These are phyloP conservation scores for Lignosus rhinocerotis DNA, from an alignment of 1,284 basidiomycete species.

Conservation along the genomic window DNA sequence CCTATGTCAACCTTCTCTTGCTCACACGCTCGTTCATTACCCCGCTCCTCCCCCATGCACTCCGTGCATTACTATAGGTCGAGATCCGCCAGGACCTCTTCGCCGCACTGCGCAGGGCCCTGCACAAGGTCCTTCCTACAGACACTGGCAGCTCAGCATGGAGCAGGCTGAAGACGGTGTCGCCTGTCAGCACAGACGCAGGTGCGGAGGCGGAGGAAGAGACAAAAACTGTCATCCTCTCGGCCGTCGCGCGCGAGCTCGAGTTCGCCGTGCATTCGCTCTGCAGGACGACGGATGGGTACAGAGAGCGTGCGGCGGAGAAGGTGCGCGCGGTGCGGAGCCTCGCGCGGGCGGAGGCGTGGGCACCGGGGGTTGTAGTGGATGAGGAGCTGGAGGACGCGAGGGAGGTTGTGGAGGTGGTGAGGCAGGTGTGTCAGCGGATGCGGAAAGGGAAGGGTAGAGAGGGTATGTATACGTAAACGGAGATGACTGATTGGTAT, in stretches of 20 bases:
- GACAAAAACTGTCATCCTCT: constrained; percentile 30
- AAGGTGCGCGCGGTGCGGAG: constrained; percentile 35
- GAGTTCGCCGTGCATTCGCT: constrained; percentile 48
- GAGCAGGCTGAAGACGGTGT: background rate
- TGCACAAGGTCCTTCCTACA: constrained; percentile 38
- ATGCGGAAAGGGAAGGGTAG: constrained; percentile 4
- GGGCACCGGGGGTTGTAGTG: constrained; percentile 17
- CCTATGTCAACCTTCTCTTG: too few relatives aligned
- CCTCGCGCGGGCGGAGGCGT: constrained; percentile 30
- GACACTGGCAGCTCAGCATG: background rate
- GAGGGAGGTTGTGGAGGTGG: constrained; percentile 37
- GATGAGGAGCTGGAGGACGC: constrained; percentile 41
- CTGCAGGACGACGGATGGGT: constrained; percentile 48
- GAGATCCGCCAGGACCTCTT: constrained; percentile 34
- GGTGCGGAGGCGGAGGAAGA: background rate
- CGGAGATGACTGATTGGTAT: too few relatives aligned
- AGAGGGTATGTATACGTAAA: too few relatives aligned
- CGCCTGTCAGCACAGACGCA: background rate
- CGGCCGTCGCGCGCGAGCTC: constrained; percentile 39
- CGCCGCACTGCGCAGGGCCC: constrained; percentile 32
- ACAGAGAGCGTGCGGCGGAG: constrained; percentile 36
- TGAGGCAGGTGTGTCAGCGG: constrained; percentile 29
- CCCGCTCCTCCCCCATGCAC: background rate
- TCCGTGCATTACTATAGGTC: constrained; percentile 24
- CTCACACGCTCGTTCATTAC: background rate